Base-by-base conservation (phyloP, 1,284 basidiomycete species). In the Cystobasidium pallidum region DNA sequence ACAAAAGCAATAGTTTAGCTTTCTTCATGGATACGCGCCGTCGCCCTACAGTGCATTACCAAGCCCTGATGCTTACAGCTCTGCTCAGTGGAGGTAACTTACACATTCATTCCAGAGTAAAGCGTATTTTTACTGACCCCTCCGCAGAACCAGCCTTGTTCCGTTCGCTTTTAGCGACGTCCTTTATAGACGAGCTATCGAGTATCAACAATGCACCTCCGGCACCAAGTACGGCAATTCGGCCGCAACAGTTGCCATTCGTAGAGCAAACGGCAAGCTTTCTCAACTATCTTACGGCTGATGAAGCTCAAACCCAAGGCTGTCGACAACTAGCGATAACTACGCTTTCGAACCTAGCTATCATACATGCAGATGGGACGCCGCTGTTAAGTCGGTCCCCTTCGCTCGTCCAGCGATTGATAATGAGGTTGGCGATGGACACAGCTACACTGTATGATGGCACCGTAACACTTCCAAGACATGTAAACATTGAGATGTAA, bases 311-410 rank as follows among this genome's bases (percentile, higher is more conserved):
- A 32, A 59, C 28, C 17, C 45, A 61, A 39, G 41, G 43, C 17
- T 45, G 39, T 24, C 67, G 62, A 21, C 58, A 49, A 4, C 41
- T 70, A 19, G 58, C 67, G 30, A 24, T 70, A 10, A n/a, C 34
- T 7, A 8, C 34, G 21, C 58, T 70, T 10, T 61, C 34, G 1
- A 70, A 59, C n/a, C 58, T 70, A 17, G 45, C 28, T 26, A 39
- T 62, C 0, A 21, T 45, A 47, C 67, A 70, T 28, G 24, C 47
- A 24, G 67, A 70, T 32, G 67, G 67, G 11, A 58, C 57, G 11
- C 67, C 67, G 28, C 58, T 70, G 7, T 47, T 70, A 24, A 49
- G 67, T 41, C 45, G 47, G 8, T 61, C 57, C 19, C 58, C 67
- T 10, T 49, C 47, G 3, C 55, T 70, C 26, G 36, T 70, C 0